A percentile compares a stretch with the other conserved stretches of the same genome.
phyloP scores from a whole-genome alignment of 805 yeast genomes.

The Nakazawaea molendinolei region DNA sequence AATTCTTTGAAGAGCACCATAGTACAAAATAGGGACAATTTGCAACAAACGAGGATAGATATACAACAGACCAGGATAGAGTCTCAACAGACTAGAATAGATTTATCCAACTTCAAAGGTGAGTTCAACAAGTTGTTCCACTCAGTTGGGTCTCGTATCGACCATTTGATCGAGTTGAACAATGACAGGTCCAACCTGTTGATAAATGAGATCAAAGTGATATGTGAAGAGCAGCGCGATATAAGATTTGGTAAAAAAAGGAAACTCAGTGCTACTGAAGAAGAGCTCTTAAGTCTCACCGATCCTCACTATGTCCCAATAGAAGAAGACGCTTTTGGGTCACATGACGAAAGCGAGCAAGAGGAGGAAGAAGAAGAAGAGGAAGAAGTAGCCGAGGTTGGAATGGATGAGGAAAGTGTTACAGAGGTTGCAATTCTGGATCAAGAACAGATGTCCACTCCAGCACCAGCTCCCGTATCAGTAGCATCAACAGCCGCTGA shows the following conservation, averaged over 20 bases:
- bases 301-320: conserved; percentile 10
- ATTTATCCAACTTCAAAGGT: conserved; percentile 3
- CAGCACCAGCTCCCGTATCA: background rate
- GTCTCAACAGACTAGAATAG: conserved; percentile 9
- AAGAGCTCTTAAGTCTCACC: conserved; percentile 10
- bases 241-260: background rate
- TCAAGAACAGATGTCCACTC: too few species aligned
- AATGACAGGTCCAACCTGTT: background rate
- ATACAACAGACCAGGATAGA: conserved; percentile 10
- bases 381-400: background rate
- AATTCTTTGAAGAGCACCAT: background rate
- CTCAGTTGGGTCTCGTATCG: conserved; percentile 1
- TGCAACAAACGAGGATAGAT: conserved; percentile 9
- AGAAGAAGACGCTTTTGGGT: conserved; percentile 3
- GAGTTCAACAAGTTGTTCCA: conserved; percentile 3
- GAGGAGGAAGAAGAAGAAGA: conserved; percentile 2
- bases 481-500: too few species aligned
- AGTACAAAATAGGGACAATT: conserved; percentile 2
- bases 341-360: conserved; percentile 4
- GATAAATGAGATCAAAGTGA: conserved; percentile 3
- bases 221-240: conserved; percentile 6
- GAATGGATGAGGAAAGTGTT: background rate
- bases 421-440: too few species aligned
- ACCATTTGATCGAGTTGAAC: conserved; percentile 3
- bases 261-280: conserved; percentile 9